Evolutionary conservation across 305 asterid genomes (phyloP).

Genomic region (Plantago rigida): DNA sequence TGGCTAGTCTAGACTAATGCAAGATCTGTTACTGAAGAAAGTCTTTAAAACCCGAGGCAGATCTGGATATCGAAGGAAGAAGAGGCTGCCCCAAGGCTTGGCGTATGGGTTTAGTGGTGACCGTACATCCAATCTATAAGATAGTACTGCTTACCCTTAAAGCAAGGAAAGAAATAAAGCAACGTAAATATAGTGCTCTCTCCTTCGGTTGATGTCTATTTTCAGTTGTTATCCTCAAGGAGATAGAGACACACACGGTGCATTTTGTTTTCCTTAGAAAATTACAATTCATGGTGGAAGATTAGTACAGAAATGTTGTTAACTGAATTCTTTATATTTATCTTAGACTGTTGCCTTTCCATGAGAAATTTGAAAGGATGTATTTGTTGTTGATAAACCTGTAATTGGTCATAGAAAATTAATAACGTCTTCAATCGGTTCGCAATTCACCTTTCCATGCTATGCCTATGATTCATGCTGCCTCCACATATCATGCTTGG

Average conservation of each 20-base stretch:
- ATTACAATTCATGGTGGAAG: background rate
- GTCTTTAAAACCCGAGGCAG: too few relatives aligned
- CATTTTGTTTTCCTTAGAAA: background rate
- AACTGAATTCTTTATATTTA: background rate
- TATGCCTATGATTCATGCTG: background rate
- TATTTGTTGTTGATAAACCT: background rate
- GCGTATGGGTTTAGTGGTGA: too few relatives aligned
- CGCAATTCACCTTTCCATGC: slow-evolving; percentile 16
- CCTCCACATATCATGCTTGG: slow-evolving; percentile 16
- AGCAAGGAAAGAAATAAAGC: background rate
- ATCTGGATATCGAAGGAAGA: too few relatives aligned
- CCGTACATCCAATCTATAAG: too few relatives aligned
- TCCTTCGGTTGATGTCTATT: background rate
- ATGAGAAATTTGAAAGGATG: background rate
- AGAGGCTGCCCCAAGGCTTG: too few relatives aligned
- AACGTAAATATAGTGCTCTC: background rate
- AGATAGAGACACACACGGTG: background rate
- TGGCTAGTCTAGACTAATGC: too few relatives aligned
- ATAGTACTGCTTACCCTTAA: background rate
- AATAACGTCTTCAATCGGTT: slow-evolving; percentile 11
- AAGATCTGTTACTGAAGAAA: too few relatives aligned
- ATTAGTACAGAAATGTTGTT: too few relatives aligned
- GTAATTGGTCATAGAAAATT: background rate
- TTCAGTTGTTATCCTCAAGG: background rate
- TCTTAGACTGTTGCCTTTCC: too few relatives aligned